phyloP scores from a whole-genome alignment of 805 yeast genomes.

The Citeromyces nyonsensis region DNA sequence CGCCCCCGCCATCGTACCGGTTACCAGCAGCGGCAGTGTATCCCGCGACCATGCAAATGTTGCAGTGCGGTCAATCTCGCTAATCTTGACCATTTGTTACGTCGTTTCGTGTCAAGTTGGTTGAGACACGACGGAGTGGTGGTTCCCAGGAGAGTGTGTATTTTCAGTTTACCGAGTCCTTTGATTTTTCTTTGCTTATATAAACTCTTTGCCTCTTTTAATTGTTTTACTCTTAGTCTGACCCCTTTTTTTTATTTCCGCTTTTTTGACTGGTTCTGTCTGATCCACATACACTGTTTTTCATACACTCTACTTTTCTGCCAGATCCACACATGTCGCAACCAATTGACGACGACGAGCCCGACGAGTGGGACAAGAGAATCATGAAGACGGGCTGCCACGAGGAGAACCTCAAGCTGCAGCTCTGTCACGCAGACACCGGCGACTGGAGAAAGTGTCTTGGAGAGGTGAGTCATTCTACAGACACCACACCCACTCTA shows the following conservation, averaged over 20 bases:
- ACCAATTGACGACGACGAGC: slow-evolving; percentile 33
- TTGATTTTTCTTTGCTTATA: too few species aligned
- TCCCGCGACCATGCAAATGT: slow-evolving; percentile 94
- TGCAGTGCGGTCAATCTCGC: slow-evolving; percentile 74
- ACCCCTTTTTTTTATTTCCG: too few species aligned
- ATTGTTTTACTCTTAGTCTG: too few species aligned
- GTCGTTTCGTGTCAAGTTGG: slow-evolving; percentile 1
- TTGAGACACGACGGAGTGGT: slow-evolving; percentile 1
- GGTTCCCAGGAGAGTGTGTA: too few species aligned
- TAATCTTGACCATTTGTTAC: slow-evolving; percentile 54
- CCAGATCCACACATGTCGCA: neutral
- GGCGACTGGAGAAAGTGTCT: slow-evolving; percentile 10
- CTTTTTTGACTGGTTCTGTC: too few species aligned
- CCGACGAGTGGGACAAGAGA: slow-evolving; percentile 65
- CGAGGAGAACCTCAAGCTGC: slow-evolving; percentile 54
- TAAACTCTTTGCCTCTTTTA: too few species aligned
- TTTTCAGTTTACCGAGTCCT: too few species aligned
- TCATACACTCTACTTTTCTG: slow-evolving; percentile 8
- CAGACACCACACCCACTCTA: neutral
- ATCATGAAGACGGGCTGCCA: slow-evolving; percentile 66
- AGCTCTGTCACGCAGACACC: slow-evolving; percentile 68
- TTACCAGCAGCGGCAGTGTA: slow-evolving; percentile 58
- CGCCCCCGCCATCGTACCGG: slow-evolving; percentile 95
- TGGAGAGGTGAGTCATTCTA: slow-evolving; percentile 12
- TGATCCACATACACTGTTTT: too few species aligned